A percentile compares a stretch with the other conserved stretches of the same genome.
Conservation (phyloP, 352 stramenopile genomes). For the Globisporangium orthogonon region DNA sequence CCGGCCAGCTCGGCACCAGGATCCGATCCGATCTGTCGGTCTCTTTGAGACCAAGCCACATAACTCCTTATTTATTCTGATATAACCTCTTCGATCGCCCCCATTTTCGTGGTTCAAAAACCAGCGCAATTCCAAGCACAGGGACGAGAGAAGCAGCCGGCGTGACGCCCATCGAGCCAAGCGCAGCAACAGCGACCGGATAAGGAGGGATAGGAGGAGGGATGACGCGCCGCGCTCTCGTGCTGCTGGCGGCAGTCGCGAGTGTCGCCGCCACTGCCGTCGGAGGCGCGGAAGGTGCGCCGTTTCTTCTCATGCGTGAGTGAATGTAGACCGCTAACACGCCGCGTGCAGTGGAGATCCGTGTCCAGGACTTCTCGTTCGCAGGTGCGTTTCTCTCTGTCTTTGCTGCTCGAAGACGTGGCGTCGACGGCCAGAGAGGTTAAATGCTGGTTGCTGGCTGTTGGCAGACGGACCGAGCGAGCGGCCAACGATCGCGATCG, state of each 20-base stretch:
- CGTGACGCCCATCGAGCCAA: neutral
- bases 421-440: too few relatives aligned
- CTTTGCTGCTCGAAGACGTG: too few relatives aligned
- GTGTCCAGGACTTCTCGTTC: constrained; percentile 63
- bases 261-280: neutral
- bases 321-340: neutral
- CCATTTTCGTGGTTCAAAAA: too few relatives aligned
- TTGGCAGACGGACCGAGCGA: constrained; percentile 31
- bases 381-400: constrained; percentile 25
- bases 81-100: neutral
- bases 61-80: neutral
- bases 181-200: neutral
- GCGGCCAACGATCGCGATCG: constrained; percentile 37
- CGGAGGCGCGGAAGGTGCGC: constrained; percentile 8
- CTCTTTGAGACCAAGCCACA: neutral
- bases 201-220: neutral
- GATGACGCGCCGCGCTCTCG: constrained; percentile 1
- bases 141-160: neutral
- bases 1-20: too few relatives aligned
- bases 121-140: neutral
- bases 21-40: too few relatives aligned
- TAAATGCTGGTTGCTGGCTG: neutral
- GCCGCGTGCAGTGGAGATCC: constrained; percentile 41
- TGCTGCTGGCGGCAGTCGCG: neutral
- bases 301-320: neutral